Evolutionary conservation across 1,284 basidiomycete genomes (phyloP).

Genomic region (Apiotrichum veenhuisii): DNA sequence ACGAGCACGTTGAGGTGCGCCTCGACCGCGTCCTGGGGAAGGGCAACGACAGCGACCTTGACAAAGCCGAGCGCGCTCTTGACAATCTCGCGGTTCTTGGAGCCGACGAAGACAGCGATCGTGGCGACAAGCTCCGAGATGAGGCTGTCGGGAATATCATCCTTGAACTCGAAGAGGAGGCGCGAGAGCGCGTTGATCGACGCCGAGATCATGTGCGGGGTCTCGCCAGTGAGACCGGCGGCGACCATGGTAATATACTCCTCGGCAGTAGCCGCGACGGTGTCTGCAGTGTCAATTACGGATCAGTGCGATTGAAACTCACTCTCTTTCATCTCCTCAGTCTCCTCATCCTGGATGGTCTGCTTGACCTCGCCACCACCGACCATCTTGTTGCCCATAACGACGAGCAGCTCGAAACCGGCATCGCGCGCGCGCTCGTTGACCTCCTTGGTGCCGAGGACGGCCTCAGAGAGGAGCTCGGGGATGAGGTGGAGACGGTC

Average conservation of each 20-base stretch:
- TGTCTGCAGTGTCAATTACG: slow-evolving; percentile 9
- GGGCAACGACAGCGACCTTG: slow-evolving; percentile 86
- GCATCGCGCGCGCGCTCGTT: slow-evolving; percentile 86
- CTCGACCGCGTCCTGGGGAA: slow-evolving; percentile 66
- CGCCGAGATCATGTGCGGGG: slow-evolving; percentile 97
- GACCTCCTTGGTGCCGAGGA: slow-evolving; percentile 96
- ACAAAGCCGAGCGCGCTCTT: slow-evolving; percentile 93
- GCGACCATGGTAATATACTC: slow-evolving; percentile 98
- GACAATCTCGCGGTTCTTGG: slow-evolving; percentile 94
- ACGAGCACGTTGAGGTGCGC: slow-evolving; percentile 75
- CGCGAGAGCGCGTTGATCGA: slow-evolving; percentile 91
- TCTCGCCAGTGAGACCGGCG: slow-evolving; percentile 87
- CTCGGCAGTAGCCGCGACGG: slow-evolving; percentile 73
- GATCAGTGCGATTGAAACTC: slow-evolving; percentile 15
- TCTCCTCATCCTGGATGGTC: slow-evolving; percentile 65
- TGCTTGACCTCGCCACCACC: slow-evolving; percentile 79
- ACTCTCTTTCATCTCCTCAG: slow-evolving; percentile 63
- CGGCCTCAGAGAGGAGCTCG: slow-evolving; percentile 86
- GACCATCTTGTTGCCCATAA: slow-evolving; percentile 90
- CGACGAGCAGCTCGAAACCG: slow-evolving; percentile 85
- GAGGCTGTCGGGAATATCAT: slow-evolving; percentile 68
- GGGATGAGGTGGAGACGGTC: slow-evolving; percentile 79
- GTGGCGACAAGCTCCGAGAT: slow-evolving; percentile 83
- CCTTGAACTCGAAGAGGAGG: slow-evolving; percentile 94
- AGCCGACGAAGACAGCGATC: slow-evolving; percentile 81